A percentile compares a stretch with the other conserved stretches of the same genome.
Conservation (phyloP, 1,284 basidiomycete genomes). For the Sanguinoderma infundibulare region DNA sequence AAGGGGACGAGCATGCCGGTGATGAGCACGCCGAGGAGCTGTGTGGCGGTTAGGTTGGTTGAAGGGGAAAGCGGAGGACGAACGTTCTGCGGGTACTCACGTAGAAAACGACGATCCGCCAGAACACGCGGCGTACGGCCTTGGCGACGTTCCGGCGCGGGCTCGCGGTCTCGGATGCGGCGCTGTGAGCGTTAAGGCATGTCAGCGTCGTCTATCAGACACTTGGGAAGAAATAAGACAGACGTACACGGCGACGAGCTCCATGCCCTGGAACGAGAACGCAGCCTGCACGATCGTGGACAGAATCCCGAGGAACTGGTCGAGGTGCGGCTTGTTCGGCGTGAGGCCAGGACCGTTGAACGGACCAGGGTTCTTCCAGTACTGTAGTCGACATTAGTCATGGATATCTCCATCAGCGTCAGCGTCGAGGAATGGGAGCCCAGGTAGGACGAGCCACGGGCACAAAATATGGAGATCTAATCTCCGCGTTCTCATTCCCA, state of each 20-base stretch:
- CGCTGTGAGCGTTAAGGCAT: no score
- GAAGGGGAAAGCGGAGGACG: no score
- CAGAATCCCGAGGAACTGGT: constrained; percentile 73
- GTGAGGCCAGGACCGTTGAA: constrained; percentile 53
- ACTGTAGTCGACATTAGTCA: constrained; percentile 45
- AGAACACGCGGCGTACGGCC: constrained; percentile 83
- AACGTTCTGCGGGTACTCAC: constrained; percentile 36
- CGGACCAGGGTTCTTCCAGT: constrained; percentile 75
- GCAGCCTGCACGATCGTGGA: constrained; percentile 77
- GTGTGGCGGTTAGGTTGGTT: neutral
- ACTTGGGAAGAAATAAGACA: no score
- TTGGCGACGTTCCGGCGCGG: constrained; percentile 81
- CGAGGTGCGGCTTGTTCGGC: constrained; percentile 44
- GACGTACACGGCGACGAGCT: constrained; percentile 76
- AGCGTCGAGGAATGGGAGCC: neutral
- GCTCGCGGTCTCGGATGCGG: constrained; percentile 77
- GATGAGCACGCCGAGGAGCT: constrained; percentile 72
- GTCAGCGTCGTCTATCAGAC: no score
- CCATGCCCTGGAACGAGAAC: constrained; percentile 86
- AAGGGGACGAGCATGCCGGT: constrained; percentile 84
- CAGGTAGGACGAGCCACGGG: no score
- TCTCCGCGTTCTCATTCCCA: neutral
- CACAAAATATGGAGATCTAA: neutral
- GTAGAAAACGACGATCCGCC: constrained; percentile 80
- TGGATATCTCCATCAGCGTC: neutral